Base-by-base conservation (phyloP, 306 rosid genomes). In the Styphnolobium japonicum region DNA sequence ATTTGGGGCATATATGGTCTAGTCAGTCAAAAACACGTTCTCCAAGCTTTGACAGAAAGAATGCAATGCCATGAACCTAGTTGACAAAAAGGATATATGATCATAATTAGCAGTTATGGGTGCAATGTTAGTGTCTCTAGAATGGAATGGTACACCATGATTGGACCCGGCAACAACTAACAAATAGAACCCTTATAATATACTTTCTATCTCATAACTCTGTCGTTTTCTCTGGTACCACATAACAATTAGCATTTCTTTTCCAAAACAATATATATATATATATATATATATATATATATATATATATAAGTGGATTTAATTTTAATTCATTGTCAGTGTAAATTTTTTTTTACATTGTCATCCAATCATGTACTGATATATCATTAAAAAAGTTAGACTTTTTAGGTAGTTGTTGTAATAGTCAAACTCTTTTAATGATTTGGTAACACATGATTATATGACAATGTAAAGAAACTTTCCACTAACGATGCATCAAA, bases 41-140 rank as follows among this genome's bases (percentile, higher is more conserved):
- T 22, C 62, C 62, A 55, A 22, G 33, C 31, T 52, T 21, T 9
- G 63, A 56, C 63, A 56, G 34, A 23, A 0, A 22, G 14, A 56
- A 56, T 23, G n/a, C 34, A 56, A 56, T 22, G 34, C 63, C 63
- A 56, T 56, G 34, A 65, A 6, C 18, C 51, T 19, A 39, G 1
- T 5, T 22, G 72, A 64, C 71, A 34, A 48, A 31, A 71, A 11
- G 34, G 58, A 67, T 53, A 31, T 16, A 9, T 14, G 40, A 33
- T 71, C 64, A 69, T 74, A 63, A 82, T 75, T 48, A 80, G 67
- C 42, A 75, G 53, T 52, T 72, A 61, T 34, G 69, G 76, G 71
- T 73, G 21, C 58, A 66, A 75, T 36, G 81, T 75, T 64, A 45
- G 29, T 82, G 78, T 66, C 63, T 9, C 7, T 51, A 34, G 11